Conservation (phyloP, 1,139 yeast genomes). For the Yamadazyma kanchanaburiensis region DNA sequence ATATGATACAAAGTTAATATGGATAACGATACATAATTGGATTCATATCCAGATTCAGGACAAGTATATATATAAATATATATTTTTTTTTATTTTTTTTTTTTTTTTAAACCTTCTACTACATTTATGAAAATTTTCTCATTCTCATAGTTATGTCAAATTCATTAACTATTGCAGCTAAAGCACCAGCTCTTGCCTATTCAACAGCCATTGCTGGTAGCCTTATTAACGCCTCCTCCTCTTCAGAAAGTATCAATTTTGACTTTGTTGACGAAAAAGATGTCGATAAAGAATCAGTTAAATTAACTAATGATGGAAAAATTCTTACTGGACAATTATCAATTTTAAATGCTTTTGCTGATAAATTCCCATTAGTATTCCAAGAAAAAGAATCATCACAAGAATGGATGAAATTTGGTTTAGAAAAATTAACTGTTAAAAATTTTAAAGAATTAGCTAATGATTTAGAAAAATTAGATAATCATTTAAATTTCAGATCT, state of each 20-base stretch:
- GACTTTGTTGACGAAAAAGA: conserved; percentile 65
- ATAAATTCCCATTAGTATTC: conserved; percentile 40
- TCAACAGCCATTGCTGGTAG: conserved; percentile 79
- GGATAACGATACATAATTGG: too few species aligned
- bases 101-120: too few species aligned
- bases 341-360: conserved; percentile 44
- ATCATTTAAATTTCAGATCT: conserved; percentile 82
- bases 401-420: conserved; percentile 69
- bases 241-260: conserved; percentile 49
- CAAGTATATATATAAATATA: too few species aligned
- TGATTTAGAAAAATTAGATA: conserved; percentile 71
- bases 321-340: conserved; percentile 41
- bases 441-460: conserved; percentile 81
- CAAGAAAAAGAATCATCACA: conserved; percentile 31
- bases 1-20: too few species aligned
- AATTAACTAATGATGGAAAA: conserved; percentile 45
- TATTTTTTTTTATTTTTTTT: too few species aligned
- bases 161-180: conserved; percentile 69
- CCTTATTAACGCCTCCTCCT: conserved; percentile 54
- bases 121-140: too few species aligned
- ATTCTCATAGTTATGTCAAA: too few species aligned
- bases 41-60: too few species aligned
- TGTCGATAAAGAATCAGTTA: conserved; percentile 39
- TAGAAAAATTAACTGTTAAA: conserved; percentile 67
- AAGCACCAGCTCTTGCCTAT: conserved; percentile 80